These are phyloP conservation scores for Emergomyces pasteurianus DNA, from an alignment of 2,329 filamentous ascomycete species.

Conservation along the genomic window DNA sequence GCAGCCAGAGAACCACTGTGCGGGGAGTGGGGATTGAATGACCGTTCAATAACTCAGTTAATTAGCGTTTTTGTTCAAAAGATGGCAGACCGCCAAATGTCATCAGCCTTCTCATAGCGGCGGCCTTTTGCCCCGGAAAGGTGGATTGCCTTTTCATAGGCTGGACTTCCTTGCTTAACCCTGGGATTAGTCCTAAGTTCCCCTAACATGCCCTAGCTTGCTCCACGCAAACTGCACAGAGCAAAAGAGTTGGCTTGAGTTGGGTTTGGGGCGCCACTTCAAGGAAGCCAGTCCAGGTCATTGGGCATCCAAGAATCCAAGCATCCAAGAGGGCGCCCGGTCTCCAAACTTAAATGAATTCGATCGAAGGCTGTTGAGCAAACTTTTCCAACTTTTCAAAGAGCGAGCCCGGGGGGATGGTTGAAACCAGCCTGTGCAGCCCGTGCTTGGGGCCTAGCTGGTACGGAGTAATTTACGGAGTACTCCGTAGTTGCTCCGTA, in stretches of 20 bases:
- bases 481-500: too few species aligned
- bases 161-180: not conserved
- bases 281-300: not conserved
- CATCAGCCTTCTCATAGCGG: not conserved
- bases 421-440: not conserved
- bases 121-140: not conserved
- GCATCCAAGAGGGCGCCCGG: too few species aligned
- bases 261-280: not conserved
- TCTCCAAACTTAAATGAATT: not conserved
- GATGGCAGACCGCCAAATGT: not conserved
- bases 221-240: not conserved
- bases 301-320: too few species aligned
- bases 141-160: not conserved
- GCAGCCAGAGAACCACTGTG: too few species aligned
- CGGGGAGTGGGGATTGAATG: not conserved
- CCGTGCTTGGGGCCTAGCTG: not conserved
- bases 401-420: not conserved
- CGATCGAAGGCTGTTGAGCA: not conserved
- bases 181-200: not conserved
- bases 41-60: not conserved
- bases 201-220: not conserved
- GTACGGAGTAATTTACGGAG: too few species aligned
- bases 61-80: not conserved
- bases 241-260: not conserved
- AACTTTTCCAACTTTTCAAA: not conserved